Evolutionary conservation across 1,284 basidiomycete genomes (phyloP).

Genomic region (Gymnopus androsaceus): DNA sequence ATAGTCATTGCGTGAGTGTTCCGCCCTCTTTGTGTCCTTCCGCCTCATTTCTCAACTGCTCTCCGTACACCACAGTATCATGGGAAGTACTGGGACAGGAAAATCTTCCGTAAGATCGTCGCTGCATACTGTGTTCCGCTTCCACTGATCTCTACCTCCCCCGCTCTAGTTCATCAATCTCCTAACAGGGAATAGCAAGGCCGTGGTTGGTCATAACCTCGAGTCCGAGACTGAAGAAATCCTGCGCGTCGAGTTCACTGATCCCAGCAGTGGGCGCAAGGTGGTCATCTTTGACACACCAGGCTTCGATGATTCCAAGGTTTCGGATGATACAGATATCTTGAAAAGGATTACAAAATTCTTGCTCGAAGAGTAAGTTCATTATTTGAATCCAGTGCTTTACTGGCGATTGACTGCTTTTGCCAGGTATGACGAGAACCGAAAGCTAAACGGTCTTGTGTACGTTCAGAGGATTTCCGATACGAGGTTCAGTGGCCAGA

Average conservation of each 20-base stretch:
- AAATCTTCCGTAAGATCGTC: slow-evolving; percentile 1
- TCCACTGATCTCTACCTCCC: neutral
- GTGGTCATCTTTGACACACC: slow-evolving; percentile 36
- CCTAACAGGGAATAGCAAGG: slow-evolving; percentile 31
- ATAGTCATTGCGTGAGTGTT: neutral
- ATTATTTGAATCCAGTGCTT: neutral
- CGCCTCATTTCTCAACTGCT: too few relatives aligned
- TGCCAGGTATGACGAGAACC: slow-evolving; percentile 36
- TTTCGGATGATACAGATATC: slow-evolving; percentile 30
- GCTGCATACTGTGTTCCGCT: neutral
- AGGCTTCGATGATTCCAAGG: slow-evolving; percentile 37
- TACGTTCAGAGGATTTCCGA: slow-evolving; percentile 53
- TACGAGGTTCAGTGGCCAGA: slow-evolving; percentile 41
- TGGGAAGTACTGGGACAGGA: slow-evolving; percentile 8
- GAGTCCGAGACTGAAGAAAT: slow-evolving; percentile 37
- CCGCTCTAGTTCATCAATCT: slow-evolving; percentile 35
- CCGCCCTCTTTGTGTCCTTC: too few relatives aligned
- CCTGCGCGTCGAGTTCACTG: slow-evolving; percentile 24
- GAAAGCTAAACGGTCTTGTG: slow-evolving; percentile 42
- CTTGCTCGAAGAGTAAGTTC: slow-evolving; percentile 23
- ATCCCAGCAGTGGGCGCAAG: slow-evolving; percentile 29
- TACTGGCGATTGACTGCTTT: neutral
- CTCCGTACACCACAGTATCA: too few relatives aligned
- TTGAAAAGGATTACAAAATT: slow-evolving; percentile 28
- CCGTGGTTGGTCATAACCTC: slow-evolving; percentile 31